Conservation (phyloP, 768 basidiomycete species). For the Amanita inopinata region DNA sequence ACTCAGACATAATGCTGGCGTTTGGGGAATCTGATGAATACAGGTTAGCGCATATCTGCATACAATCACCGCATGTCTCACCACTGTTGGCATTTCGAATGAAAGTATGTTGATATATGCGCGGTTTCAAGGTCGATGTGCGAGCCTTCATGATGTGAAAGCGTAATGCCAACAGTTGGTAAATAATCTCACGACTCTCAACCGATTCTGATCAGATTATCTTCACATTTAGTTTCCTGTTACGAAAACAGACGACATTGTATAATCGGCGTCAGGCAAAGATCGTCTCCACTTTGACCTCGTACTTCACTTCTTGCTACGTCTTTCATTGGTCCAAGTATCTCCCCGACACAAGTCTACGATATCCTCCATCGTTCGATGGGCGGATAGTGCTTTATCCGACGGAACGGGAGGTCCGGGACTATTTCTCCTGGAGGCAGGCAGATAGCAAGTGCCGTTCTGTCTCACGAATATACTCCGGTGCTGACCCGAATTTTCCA, state of each 20-base stretch:
- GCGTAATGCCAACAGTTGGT: slow-evolving; percentile 6
- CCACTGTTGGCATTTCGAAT: not conserved
- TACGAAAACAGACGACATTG: slow-evolving; percentile 62
- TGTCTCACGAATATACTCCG: no score
- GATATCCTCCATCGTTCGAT: slow-evolving; percentile 89
- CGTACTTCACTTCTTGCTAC: slow-evolving; percentile 85
- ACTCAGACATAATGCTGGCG: slow-evolving; percentile 74
- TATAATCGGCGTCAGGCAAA: slow-evolving; percentile 87
- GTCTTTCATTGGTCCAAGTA: slow-evolving; percentile 78
- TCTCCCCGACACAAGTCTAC: slow-evolving; percentile 62
- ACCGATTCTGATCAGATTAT: not conserved
- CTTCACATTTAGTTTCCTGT: slow-evolving; percentile 59
- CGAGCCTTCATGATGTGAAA: no score
- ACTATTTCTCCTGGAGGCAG: slow-evolving; percentile 96
- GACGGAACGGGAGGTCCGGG: slow-evolving; percentile 54
- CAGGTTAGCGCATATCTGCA: slow-evolving; percentile 42
- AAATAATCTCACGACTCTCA: not conserved
- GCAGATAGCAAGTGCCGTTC: slow-evolving; percentile 72
- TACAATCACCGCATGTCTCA: not conserved
- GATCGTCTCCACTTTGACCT: slow-evolving; percentile 74
- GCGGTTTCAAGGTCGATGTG: no score
- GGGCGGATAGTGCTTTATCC: slow-evolving; percentile 84
- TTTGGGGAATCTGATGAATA: slow-evolving; percentile 98
- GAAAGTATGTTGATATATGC: not conserved
- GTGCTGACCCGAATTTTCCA: not conserved